Conservation (phyloP, 371 early-diverging fungal genomes). For the Racocetra persica region DNA sequence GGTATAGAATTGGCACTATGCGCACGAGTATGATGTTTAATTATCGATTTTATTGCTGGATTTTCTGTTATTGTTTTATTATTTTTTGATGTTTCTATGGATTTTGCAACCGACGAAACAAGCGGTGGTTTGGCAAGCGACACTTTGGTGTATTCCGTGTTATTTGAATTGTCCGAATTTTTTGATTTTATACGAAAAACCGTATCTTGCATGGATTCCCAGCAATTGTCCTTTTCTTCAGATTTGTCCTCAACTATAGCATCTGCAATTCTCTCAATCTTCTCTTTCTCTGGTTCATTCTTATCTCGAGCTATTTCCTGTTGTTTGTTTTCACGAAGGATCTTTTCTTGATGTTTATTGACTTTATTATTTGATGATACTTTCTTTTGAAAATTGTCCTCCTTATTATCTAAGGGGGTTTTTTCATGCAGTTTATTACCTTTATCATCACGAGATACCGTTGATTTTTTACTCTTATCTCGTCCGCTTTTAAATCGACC, state of each 20-base stretch:
- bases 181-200: neutral
- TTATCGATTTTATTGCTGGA: neutral
- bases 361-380: neutral
- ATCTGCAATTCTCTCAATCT: neutral
- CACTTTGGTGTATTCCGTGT: neutral
- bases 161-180: neutral
- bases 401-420: no score
- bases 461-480: neutral
- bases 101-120: neutral
- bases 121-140: neutral
- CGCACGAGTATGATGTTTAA: slow-evolving; percentile 2
- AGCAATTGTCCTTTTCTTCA: neutral
- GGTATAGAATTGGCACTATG: slow-evolving; percentile 4
- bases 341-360: neutral
- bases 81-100: no score
- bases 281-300: neutral
- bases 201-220: slow-evolving; percentile 28
- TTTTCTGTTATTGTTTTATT: no score
- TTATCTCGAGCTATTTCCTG: neutral
- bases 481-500: neutral
- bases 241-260: slow-evolving; percentile 44
- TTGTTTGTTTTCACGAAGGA: neutral
- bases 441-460: neutral
- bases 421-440: neutral
- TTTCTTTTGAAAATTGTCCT: no score